Conservation (phyloP, 1,284 basidiomycete species). For the Cryptococcus sp. region DNA sequence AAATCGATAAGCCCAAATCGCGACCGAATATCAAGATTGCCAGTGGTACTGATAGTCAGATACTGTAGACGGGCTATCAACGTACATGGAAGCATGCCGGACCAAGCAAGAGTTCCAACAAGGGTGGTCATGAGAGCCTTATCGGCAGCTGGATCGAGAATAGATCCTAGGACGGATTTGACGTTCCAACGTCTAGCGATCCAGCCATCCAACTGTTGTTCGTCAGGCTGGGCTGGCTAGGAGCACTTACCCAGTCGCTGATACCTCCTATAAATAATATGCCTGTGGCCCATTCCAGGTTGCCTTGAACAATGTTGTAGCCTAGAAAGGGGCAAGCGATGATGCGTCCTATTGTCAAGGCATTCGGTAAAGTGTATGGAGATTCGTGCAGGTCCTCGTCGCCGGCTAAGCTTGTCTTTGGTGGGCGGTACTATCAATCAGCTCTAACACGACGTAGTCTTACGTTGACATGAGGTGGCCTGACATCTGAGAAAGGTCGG, state of each 20-base stretch:
- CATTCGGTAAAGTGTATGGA: conserved; percentile 91
- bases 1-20: conserved; percentile 78
- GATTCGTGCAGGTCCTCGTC: conserved; percentile 62
- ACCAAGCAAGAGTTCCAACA: conserved; percentile 77
- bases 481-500: no score
- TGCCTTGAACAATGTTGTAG: conserved; percentile 81
- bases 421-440: not conserved
- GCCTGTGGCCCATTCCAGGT: conserved; percentile 73
- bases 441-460: not conserved
- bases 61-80: not conserved
- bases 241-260: conserved; percentile 71
- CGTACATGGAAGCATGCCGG: conserved; percentile 72
- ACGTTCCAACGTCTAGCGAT: conserved; percentile 81
- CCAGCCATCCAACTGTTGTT: conserved; percentile 75
- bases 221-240: not conserved
- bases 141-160: conserved; percentile 95
- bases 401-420: not conserved
- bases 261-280: conserved; percentile 83
- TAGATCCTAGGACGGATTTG: conserved; percentile 83
- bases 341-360: conserved; percentile 83
- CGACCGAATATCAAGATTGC: conserved; percentile 83
- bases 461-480: not conserved
- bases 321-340: conserved; percentile 82
- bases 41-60: conserved; percentile 61
- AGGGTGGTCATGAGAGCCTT: conserved; percentile 94